A percentile compares a stretch with the other conserved stretches of the same genome.
These are phyloP conservation scores for Oryza australiensis DNA, from an alignment of 176 grass and related monocot species.

Conservation along the genomic window DNA sequence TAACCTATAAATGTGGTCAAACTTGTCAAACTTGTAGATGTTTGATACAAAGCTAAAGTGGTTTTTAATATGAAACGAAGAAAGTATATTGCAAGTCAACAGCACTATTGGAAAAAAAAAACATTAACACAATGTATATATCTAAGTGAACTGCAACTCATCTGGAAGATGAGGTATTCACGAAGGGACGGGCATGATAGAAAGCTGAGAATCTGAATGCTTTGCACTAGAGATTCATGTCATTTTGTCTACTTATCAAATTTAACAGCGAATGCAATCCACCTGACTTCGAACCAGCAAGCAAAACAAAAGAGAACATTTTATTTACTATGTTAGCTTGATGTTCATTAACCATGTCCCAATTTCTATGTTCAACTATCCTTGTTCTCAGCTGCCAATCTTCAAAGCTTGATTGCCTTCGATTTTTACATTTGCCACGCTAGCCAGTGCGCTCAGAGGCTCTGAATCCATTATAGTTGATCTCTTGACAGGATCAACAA, in stretches of 20 bases:
- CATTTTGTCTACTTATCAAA: not conserved
- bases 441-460: constrained; percentile 19
- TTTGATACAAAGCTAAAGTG: no score
- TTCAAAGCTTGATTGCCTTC: constrained; percentile 54
- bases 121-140: not conserved
- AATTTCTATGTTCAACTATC: constrained; percentile 25
- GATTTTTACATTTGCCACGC: constrained; percentile 41
- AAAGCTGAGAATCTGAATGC: not conserved
- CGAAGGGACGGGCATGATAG: constrained; percentile 11
- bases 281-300: not conserved
- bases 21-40: no score
- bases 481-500: constrained; percentile 32
- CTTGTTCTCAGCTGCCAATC: not conserved
- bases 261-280: not conserved
- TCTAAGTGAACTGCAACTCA: not conserved
- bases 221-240: constrained; percentile 11
- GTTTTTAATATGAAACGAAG: no score
- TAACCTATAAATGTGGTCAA: no score
- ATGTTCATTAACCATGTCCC: not conserved
- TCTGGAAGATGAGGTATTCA: not conserved
- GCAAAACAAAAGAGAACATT: not conserved
- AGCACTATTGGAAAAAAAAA: not conserved
- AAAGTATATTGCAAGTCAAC: not conserved
- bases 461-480: constrained; percentile 31
- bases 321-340: constrained; percentile 44